Percentiles rank a stretch among this genome's conserved stretches.
Evolutionary conservation across 1,284 basidiomycete species (phyloP).

Genomic region (Gomphus sp.): DNA sequence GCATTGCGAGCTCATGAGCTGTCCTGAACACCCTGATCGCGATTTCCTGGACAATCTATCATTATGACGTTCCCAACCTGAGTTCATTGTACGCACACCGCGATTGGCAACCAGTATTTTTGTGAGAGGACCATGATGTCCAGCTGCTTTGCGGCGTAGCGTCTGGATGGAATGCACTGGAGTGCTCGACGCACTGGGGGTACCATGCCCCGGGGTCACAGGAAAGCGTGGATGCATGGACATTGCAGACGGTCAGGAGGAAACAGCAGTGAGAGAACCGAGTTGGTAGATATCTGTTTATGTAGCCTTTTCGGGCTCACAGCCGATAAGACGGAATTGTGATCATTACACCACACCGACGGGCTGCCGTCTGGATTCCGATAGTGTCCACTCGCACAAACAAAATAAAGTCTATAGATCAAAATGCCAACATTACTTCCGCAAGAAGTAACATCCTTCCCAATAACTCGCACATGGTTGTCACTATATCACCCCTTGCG

Average conservation of each 20-base stretch:
- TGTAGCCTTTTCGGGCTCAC: neutral
- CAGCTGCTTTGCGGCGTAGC: conserved; percentile 86
- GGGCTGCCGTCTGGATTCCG: neutral
- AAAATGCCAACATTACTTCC: neutral
- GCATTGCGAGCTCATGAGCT: conserved; percentile 98
- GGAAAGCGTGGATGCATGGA: conserved; percentile 65
- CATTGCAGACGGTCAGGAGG: conserved; percentile 29
- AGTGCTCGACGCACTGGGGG: conserved; percentile 70
- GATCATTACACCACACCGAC: neutral
- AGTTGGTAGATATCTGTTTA: neutral
- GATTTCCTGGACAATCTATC: conserved; percentile 68
- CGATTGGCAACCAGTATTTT: conserved; percentile 96
- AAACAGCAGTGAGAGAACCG: neutral
- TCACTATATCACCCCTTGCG: conserved; percentile 2
- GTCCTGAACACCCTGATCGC: conserved; percentile 98
- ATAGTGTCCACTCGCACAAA: neutral
- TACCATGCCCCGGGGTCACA: conserved; percentile 55
- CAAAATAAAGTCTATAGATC: neutral
- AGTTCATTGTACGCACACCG: conserved; percentile 50
- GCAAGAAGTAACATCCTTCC: neutral
- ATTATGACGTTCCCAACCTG: conserved; percentile 2
- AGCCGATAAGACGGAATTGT: neutral
- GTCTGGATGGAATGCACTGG: conserved; percentile 85
- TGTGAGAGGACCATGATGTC: conserved; percentile 83
- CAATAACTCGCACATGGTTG: neutral